A percentile compares a stretch with the other conserved stretches of the same genome.
Evolutionary conservation across 352 stramenopile genomes (phyloP).

Genomic region (Phytopythium boreale): DNA sequence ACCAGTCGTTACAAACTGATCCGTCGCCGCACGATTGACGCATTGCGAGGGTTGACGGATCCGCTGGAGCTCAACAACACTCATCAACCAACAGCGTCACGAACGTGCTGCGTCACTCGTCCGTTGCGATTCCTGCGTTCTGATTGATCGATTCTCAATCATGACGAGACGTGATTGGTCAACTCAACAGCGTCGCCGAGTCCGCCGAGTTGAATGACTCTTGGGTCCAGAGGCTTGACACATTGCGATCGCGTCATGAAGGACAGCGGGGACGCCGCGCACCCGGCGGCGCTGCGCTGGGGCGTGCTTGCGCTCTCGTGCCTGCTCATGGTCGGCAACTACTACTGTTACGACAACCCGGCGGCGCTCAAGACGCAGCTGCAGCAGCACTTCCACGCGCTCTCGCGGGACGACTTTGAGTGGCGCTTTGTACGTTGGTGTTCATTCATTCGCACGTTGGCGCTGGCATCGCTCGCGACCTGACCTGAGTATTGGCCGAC

Average conservation of each 20-base stretch:
- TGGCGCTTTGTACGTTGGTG: slow-evolving; percentile 73
- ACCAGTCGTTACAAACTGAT: no score
- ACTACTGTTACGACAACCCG: slow-evolving; percentile 91
- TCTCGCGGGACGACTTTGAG: slow-evolving; percentile 72
- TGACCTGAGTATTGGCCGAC: no score
- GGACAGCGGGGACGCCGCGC: slow-evolving; percentile 41
- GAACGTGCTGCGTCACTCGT: no score
- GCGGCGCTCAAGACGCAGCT: slow-evolving; percentile 85
- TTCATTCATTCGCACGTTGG: not conserved
- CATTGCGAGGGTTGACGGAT: not conserved
- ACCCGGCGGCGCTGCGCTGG: slow-evolving; percentile 73
- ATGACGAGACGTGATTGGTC: not conserved
- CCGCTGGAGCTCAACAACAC: not conserved
- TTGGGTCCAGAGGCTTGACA: not conserved
- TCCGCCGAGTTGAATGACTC: not conserved
- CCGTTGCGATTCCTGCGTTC: not conserved
- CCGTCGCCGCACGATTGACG: not conserved
- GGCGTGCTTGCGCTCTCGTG: slow-evolving; percentile 85
- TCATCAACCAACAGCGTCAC: no score
- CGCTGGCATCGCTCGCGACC: not conserved
- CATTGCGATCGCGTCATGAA: slow-evolving; percentile 6
- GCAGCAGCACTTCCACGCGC: slow-evolving; percentile 76
- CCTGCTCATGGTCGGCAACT: slow-evolving; percentile 88
- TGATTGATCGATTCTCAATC: not conserved
- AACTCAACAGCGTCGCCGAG: not conserved